Percentiles rank a stretch among this genome's conserved stretches.
Evolutionary conservation across 495 filamentous ascomycete genomes (phyloP).

Genomic region (Neurospora tetrasperma): DNA sequence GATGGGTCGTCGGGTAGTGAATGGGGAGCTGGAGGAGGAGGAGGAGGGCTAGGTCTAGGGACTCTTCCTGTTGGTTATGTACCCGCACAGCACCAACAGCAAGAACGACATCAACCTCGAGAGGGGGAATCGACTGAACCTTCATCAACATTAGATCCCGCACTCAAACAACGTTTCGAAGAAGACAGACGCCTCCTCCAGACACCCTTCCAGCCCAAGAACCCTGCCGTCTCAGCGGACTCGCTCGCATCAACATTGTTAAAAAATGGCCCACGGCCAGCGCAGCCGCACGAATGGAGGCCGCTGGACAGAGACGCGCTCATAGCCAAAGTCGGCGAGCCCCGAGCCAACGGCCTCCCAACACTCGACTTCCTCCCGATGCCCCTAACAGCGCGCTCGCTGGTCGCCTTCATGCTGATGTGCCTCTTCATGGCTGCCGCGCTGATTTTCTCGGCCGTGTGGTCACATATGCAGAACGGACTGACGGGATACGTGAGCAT

Average conservation of each 20-base stretch:
- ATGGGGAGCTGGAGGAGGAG: neutral
- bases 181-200: neutral
- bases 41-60: neutral
- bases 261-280: constrained; percentile 12
- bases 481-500: constrained; percentile 55
- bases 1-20: constrained; percentile 21
- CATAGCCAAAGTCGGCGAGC: constrained; percentile 5
- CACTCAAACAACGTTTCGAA: neutral
- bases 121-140: neutral
- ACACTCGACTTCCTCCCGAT: constrained; percentile 55
- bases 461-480: constrained; percentile 52
- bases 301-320: constrained; percentile 14
- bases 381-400: constrained; percentile 51
- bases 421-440: constrained; percentile 62
- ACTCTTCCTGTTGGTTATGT: neutral
- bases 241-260: constrained; percentile 21
- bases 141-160: neutral
- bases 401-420: constrained; percentile 47
- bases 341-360: constrained; percentile 20
- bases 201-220: constrained; percentile 2
- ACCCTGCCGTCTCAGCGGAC: constrained; percentile 16
- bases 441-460: constrained; percentile 64
- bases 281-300: constrained; percentile 22
- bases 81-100: constrained; percentile 2
- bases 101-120: constrained; percentile 1